These are phyloP conservation scores for Calocybe gangraenosa DNA, from an alignment of 768 basidiomycete genomes.

Conservation along the genomic window DNA sequence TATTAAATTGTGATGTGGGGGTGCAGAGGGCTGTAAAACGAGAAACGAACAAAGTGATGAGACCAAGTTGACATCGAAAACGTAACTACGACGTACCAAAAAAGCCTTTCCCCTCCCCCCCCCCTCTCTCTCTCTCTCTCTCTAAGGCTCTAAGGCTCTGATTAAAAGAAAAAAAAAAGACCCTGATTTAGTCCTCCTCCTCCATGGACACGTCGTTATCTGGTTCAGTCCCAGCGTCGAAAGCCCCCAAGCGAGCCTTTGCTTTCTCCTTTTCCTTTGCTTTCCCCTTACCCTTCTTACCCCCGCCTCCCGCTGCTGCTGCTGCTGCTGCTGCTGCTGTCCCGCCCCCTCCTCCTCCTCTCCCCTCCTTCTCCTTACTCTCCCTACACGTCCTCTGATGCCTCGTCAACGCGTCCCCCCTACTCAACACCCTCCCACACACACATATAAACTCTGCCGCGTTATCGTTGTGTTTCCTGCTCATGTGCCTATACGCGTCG, in stretches of 20 bases:
- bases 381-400: constrained; percentile 7
- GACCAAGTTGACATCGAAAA: too few species aligned
- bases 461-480: constrained; percentile 13
- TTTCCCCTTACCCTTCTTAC: constrained; percentile 2
- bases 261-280: background rate
- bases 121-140: too few species aligned
- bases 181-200: background rate
- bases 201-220: background rate
- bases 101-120: too few species aligned
- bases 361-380: constrained; percentile 2
- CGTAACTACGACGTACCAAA: too few species aligned
- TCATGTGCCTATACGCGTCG: constrained; percentile 16
- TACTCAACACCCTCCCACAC: constrained; percentile 3
- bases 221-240: background rate
- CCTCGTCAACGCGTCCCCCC: constrained; percentile 5
- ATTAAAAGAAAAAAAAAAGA: background rate
- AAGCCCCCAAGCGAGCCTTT: background rate
- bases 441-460: constrained; percentile 15
- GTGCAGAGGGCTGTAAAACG: too few species aligned
- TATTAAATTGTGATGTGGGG: too few species aligned
- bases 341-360: background rate
- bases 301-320: background rate
- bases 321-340: background rate
- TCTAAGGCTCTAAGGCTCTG: background rate
- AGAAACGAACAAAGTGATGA: too few species aligned